A percentile compares a stretch with the other conserved stretches of the same genome.
phyloP scores from a whole-genome alignment of 495 filamentous ascomycete genomes.

The Neurospora intermedia region DNA sequence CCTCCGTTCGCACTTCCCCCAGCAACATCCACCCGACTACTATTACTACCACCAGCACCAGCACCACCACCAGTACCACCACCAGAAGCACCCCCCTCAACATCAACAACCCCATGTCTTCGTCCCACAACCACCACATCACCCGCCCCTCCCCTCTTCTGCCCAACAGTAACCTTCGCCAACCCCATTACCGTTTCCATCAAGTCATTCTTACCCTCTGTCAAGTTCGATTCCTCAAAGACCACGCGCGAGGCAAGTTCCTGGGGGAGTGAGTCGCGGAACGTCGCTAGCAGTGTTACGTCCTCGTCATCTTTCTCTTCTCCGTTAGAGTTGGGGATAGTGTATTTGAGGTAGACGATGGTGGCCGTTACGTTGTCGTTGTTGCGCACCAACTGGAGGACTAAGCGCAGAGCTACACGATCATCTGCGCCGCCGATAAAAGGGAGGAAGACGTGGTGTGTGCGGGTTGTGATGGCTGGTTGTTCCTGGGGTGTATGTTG shows the following conservation, averaged over 20 bases:
- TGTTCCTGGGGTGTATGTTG: no score
- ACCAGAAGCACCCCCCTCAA: not conserved
- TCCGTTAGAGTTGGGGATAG: not conserved
- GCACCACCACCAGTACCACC: not conserved
- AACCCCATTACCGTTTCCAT: slow-evolving; percentile 17
- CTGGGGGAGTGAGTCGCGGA: slow-evolving; percentile 51
- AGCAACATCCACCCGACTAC: not conserved
- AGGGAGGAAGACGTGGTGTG: slow-evolving; percentile 79
- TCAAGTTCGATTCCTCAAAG: slow-evolving; percentile 36
- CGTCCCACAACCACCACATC: slow-evolving; percentile 72
- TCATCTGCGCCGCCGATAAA: slow-evolving; percentile 85
- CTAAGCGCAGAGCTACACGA: slow-evolving; percentile 64
- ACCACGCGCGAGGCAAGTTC: slow-evolving; percentile 50
- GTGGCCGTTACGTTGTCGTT: slow-evolving; percentile 69
- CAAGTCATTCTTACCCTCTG: slow-evolving; percentile 11
- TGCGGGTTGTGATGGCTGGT: slow-evolving; percentile 49
- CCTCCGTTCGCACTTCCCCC: not conserved
- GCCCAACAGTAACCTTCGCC: slow-evolving; percentile 51
- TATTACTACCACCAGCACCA: not conserved
- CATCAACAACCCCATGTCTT: slow-evolving; percentile 26
- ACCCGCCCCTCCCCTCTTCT: slow-evolving; percentile 56
- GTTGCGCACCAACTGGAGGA: slow-evolving; percentile 71
- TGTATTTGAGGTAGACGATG: slow-evolving; percentile 42
- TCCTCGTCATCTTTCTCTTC: slow-evolving; percentile 30
- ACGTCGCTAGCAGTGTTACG: slow-evolving; percentile 46